Conservation (phyloP, 148 eudicot genomes). For the Camellia granthamiana region DNA sequence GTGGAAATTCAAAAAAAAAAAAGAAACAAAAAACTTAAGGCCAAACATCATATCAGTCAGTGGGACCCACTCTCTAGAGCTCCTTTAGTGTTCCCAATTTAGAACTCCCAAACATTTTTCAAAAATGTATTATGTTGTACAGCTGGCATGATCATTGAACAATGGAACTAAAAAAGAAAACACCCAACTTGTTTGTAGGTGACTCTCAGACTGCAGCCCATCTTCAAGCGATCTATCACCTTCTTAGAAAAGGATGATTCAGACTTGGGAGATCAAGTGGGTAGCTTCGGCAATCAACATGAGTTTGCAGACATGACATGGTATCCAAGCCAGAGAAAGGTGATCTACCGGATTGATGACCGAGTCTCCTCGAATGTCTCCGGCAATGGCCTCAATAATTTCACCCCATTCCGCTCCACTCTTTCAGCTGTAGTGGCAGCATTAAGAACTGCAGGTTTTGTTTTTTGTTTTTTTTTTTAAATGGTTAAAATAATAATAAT, state of each 20-base stretch:
- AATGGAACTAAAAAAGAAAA: neutral
- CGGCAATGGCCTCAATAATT: conserved; percentile 50
- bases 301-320: conserved; percentile 73
- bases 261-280: conserved; percentile 47
- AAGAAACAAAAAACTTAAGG: too few relatives aligned
- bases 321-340: conserved; percentile 60
- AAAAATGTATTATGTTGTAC: neutral
- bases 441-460: conserved; percentile 48
- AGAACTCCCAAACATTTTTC: too few relatives aligned
- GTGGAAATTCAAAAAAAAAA: too few relatives aligned
- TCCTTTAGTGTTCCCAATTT: too few relatives aligned
- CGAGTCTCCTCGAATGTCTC: conserved; percentile 38
- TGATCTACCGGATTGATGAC: conserved; percentile 51
- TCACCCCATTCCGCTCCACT: conserved; percentile 48
- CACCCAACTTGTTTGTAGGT: conserved; percentile 30
- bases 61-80: too few relatives aligned
- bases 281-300: conserved; percentile 45
- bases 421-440: conserved; percentile 28
- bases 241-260: conserved; percentile 31
- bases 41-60: too few relatives aligned
- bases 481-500: too few relatives aligned
- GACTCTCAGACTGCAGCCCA: conserved; percentile 52
- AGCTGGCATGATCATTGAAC: neutral
- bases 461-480: neutral
- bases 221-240: conserved; percentile 62